phyloP scores from a whole-genome alignment of 495 filamentous ascomycete genomes.

The Chaetomium fimeti region DNA sequence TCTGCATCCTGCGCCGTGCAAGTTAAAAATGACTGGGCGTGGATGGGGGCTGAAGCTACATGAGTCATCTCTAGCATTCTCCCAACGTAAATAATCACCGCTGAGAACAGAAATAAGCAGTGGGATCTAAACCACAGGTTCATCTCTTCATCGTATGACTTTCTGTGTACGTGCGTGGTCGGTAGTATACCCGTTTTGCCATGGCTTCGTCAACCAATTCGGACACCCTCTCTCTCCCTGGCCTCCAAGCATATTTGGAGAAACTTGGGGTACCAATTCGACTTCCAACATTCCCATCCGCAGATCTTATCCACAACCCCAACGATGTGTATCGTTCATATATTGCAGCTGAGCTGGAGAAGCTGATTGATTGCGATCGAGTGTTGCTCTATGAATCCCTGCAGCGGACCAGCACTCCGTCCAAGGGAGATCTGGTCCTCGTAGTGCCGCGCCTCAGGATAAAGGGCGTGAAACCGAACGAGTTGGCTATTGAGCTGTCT shows the following conservation, averaged over 20 bases:
- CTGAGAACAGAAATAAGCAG: too few relatives aligned
- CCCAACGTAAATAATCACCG: too few relatives aligned
- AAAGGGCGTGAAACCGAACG: conserved; percentile 75
- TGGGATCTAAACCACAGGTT: too few relatives aligned
- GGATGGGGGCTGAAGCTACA: too few relatives aligned
- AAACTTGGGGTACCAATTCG: background rate
- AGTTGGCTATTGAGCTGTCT: conserved; percentile 66
- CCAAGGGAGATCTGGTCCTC: conserved; percentile 79
- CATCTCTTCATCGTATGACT: too few relatives aligned
- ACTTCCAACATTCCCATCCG: background rate
- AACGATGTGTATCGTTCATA: conserved; percentile 3
- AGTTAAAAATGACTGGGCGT: too few relatives aligned
- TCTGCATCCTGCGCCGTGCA: too few relatives aligned
- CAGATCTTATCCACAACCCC: conserved; percentile 2
- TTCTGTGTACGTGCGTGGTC: too few relatives aligned
- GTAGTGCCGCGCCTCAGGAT: conserved; percentile 77
- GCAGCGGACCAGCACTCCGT: background rate
- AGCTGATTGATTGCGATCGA: background rate
- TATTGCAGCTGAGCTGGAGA: background rate
- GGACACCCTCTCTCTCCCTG: background rate
- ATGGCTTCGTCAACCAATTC: background rate
- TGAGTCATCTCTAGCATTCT: too few relatives aligned
- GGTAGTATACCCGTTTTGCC: background rate
- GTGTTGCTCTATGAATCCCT: background rate
- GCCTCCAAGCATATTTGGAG: background rate